phyloP scores from a whole-genome alignment of 2,329 filamentous ascomycete genomes.

The Colletotrichum sp. region DNA sequence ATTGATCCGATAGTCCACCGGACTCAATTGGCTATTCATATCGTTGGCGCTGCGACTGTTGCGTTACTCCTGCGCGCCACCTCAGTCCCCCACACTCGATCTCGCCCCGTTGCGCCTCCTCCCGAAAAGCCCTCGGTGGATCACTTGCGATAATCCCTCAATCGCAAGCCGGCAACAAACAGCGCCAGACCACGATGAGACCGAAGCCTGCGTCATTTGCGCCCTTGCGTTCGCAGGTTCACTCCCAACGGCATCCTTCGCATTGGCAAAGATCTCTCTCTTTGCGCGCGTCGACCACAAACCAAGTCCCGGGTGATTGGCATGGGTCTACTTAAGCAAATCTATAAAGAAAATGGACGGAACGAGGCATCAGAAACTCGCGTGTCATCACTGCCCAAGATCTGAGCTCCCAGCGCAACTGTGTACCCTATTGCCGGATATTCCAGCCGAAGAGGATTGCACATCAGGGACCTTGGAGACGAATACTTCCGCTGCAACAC shows the following conservation, averaged over 20 bases:
- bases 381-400: neutral
- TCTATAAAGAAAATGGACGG: neutral
- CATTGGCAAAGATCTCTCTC: neutral
- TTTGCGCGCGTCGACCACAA: neutral
- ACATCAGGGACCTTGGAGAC: neutral
- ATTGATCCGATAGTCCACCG: neutral
- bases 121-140: neutral
- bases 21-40: neutral
- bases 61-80: neutral
- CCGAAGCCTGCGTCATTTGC: neutral
- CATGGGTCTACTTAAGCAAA: neutral
- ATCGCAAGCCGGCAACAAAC: neutral
- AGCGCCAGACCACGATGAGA: neutral
- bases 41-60: neutral
- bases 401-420: neutral
- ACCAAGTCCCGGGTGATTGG: neutral
- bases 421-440: neutral
- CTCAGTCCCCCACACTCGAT: neutral
- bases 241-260: neutral
- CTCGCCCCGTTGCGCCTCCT: neutral
- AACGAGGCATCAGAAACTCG: neutral
- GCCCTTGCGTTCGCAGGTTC: neutral
- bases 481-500: neutral
- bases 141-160: constrained; percentile 3
- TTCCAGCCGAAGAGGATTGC: neutral